Base-by-base conservation (phyloP, 306 rosid species). In the Boehmeria nivea region DNA sequence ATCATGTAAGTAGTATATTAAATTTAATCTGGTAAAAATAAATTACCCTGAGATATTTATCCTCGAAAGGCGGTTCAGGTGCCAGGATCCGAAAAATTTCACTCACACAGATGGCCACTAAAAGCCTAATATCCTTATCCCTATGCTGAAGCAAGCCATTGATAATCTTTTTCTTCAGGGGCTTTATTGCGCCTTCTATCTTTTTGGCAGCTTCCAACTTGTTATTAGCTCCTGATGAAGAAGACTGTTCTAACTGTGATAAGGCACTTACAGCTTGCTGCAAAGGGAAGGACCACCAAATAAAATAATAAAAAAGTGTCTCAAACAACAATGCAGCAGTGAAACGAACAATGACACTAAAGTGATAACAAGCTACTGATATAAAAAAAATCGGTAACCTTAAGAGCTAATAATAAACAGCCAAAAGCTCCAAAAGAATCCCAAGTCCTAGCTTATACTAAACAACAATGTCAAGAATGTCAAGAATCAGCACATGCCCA, bases 41-140 rank as follows among this genome's bases (percentile, higher is more conserved):
- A 40, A 11, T 15, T 82, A 91, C 98, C 88, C 81, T 80, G 27
- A 87, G 72, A 78, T 84, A 56, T 63, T 50, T 66, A 62, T 78
- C 96, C 58, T 70, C 76, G 20, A 87, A 85, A 39, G 99, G 96
- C 2, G 81, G 94, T 53, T 85, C 83, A 8, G 99, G 99, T 37
- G 96, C 95, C 80, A 66, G 71, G 65, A 83, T 65, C 56, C 99
- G 70, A 40, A 93, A 81, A n/a, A 85, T 64, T 31, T 93, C 99
- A 18, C 80, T 65, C 22, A 67, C 67, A 40, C 95, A 93, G 21
- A 87, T 67, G 36, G 95, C 93, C 67, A 85, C 83, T 26, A 83
- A 62, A 63, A 93, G 87, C 73, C 76, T 78, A 36, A 91, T 93
- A 28, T 85, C 99, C 74, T 87, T 85, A 65, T 91, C 95, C 31